Base-by-base conservation (phyloP, 176 grass and related monocot genomes). In the Pontederia crassipes region DNA sequence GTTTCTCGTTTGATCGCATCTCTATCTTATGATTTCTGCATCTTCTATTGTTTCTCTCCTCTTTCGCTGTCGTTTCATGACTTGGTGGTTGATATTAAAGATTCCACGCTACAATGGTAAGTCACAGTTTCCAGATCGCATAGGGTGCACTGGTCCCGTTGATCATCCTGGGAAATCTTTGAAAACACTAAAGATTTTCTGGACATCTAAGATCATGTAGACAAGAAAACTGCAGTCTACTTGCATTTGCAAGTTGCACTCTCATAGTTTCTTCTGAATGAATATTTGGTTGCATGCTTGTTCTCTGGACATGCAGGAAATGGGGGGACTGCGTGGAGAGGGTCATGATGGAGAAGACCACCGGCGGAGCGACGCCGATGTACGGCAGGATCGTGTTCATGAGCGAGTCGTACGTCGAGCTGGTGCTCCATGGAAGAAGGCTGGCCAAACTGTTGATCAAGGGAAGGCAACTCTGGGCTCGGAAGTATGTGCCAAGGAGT, bases 251-350 rank as follows among this genome's bases (percentile, higher is more conserved):
- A 7, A 40, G 32, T 40, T 40, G 32, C 2, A 1, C 6, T 40
- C 32, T 40, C 6, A 40, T 7, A 40, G 32, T 40, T 40, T 40
- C 32, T 40, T 40, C 32, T 40, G 32, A 40, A 7, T 40, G 32
- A 40, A 40, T 40, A 24, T 40, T 40, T 40, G 32, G 32, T 40
- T 40, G 32, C 32, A 59, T 59, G 24, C 12, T 59, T 28, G 11
- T 24, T 9, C 11, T 32, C 24, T 57, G 17, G 55, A 59, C 17
- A 59, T 51, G 26, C 60, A 92, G 88, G 76, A 78, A 66, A 12
- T 87, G 88, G 83, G 88, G 88, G 8, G 57, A 75, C 4, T 93
- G 84, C 27, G 66, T 93, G 62, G 67, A 86, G 12, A 69, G 29
- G 59, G 84, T 93, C 11, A 49, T 77, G 10, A 67, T 79, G 62